A percentile compares a stretch with the other conserved stretches of the same genome.
Evolutionary conservation across 441 rosid genomes (phyloP).

Genomic region (Arabidopsis lyrata): DNA sequence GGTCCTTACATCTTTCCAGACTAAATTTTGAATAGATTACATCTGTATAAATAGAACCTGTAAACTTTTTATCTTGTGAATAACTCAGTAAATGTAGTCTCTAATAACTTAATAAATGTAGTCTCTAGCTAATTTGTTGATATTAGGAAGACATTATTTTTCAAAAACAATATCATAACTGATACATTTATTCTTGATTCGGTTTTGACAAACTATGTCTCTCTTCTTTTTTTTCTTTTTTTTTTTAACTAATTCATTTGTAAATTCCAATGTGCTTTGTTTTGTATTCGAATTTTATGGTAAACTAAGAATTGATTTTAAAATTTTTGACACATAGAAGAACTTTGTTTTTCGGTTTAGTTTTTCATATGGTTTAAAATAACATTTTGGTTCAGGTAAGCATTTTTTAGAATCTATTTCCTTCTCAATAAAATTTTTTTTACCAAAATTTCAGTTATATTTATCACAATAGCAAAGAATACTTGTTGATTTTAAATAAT

Average conservation of each 20-base stretch:
- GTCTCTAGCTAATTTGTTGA: too few relatives aligned
- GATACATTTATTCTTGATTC: too few relatives aligned
- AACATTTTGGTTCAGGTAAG: background rate
- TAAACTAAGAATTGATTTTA: background rate
- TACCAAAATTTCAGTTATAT: background rate
- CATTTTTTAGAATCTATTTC: background rate
- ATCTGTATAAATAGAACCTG: conserved; percentile 1
- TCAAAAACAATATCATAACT: too few relatives aligned
- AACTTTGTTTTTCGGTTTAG: background rate
- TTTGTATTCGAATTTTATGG: background rate
- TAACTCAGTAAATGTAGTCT: background rate
- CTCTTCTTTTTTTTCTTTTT: too few relatives aligned
- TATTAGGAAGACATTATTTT: too few relatives aligned
- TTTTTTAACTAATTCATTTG: too few relatives aligned
- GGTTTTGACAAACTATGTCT: too few relatives aligned
- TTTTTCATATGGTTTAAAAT: background rate
- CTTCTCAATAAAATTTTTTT: background rate
- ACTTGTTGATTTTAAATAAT: background rate
- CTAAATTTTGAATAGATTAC: conserved; percentile 9
- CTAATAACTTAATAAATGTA: background rate
- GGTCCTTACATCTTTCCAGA: conserved; percentile 36
- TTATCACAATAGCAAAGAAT: background rate
- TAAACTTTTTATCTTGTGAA: background rate
- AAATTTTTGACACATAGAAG: background rate
- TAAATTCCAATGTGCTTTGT: too few relatives aligned